phyloP scores from a whole-genome alignment of 2,329 filamentous ascomycete species.

The Talaromyces amestolkiae region DNA sequence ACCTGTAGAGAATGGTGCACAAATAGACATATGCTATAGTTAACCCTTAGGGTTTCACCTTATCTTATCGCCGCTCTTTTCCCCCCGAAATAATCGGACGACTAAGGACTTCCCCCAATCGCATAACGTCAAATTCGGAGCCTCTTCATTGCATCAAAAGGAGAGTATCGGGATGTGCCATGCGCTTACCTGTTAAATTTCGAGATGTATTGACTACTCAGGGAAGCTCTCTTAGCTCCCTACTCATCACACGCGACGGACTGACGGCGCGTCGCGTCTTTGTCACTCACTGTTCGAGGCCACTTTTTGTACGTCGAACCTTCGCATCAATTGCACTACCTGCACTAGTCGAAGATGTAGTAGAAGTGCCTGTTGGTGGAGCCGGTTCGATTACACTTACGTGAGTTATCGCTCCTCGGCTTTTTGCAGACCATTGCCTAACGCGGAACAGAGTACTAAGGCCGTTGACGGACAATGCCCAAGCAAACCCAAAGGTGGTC shows the following conservation, averaged over 20 bases:
- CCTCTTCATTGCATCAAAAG: not conserved
- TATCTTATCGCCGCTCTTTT: not conserved
- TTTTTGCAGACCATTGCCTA: not conserved
- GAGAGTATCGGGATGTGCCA: not conserved
- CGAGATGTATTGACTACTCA: not conserved
- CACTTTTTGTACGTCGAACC: not conserved
- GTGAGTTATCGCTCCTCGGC: not conserved
- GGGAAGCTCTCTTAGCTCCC: not conserved
- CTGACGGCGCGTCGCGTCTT: constrained; percentile 16
- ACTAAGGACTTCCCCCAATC: not conserved
- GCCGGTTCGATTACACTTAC: constrained; percentile 15
- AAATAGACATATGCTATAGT: not conserved
- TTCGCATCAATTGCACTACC: constrained; percentile 14
- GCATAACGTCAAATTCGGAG: not conserved
- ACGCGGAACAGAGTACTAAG: not conserved
- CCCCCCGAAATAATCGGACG: not conserved
- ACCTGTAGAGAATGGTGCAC: not conserved
- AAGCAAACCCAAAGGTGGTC: constrained; percentile 14
- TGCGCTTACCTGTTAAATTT: not conserved
- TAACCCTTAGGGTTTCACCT: not conserved
- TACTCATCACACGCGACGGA: not conserved
- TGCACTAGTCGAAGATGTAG: constrained; percentile 13
- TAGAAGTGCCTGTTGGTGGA: constrained; percentile 20
- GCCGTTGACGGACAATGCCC: constrained; percentile 4
- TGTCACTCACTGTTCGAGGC: not conserved